These are phyloP conservation scores for Calonectria pauciramosa DNA, from an alignment of 2,329 filamentous ascomycete genomes.

Conservation along the genomic window DNA sequence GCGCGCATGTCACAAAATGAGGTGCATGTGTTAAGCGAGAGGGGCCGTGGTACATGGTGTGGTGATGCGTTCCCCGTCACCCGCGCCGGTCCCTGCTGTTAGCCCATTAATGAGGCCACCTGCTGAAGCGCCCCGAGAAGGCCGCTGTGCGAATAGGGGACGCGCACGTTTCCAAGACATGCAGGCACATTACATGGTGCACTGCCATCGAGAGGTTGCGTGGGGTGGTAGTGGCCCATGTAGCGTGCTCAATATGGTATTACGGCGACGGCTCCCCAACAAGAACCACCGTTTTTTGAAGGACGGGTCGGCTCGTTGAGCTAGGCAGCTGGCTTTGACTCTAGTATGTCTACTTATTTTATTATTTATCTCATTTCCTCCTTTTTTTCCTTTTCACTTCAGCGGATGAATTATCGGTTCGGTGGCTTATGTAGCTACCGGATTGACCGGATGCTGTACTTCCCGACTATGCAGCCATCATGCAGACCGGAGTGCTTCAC, in stretches of 20 bases:
- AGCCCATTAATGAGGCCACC: slow-evolving; percentile 33
- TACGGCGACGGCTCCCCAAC: background rate
- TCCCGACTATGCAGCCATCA: background rate
- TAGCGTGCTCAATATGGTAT: background rate
- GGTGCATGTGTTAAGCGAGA: slow-evolving; percentile 13
- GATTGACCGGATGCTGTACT: slow-evolving; percentile 9
- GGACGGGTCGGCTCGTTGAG: background rate
- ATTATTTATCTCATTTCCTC: background rate
- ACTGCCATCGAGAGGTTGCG: background rate
- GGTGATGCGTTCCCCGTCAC: slow-evolving; percentile 30
- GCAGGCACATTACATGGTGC: background rate
- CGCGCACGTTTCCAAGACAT: slow-evolving; percentile 9
- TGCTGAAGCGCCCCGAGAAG: background rate
- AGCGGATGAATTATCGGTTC: no score
- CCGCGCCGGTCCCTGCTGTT: slow-evolving; percentile 23
- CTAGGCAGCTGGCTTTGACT: background rate
- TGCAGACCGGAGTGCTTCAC: background rate
- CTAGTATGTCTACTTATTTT: background rate
- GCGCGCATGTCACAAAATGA: background rate
- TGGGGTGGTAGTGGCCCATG: background rate
- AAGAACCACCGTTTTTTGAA: background rate
- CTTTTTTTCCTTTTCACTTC: background rate
- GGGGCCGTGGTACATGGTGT: slow-evolving; percentile 25
- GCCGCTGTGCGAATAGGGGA: slow-evolving; percentile 12
- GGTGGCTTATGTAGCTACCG: background rate